These are phyloP conservation scores for Yamagishiella unicocca DNA, from an alignment of 139 green algal species.

Conservation along the genomic window DNA sequence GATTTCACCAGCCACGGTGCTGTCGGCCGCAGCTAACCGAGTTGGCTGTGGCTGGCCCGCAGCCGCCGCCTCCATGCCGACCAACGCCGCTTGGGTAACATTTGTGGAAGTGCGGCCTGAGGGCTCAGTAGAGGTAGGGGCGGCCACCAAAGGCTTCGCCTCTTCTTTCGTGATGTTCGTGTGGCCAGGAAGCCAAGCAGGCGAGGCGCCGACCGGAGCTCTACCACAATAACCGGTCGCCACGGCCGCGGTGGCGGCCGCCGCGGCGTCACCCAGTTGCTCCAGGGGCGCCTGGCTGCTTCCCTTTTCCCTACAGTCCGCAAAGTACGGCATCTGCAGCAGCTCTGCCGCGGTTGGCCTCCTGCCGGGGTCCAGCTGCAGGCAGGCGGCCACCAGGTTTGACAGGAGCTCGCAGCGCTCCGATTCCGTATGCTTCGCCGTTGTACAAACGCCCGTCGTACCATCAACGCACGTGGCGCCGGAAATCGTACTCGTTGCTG, in stretches of 20 bases:
- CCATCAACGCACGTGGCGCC: not conserved
- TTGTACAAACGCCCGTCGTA: not conserved
- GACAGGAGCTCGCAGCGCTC: not conserved
- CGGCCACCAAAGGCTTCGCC: too few relatives aligned
- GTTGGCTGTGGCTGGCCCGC: too few relatives aligned
- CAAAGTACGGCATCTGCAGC: constrained; percentile 40
- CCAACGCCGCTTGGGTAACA: too few relatives aligned
- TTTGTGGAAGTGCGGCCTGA: too few relatives aligned
- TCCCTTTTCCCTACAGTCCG: not conserved
- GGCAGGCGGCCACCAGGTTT: constrained; percentile 7
- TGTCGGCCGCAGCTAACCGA: too few relatives aligned
- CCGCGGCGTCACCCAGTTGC: not conserved
- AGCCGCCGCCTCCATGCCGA: too few relatives aligned
- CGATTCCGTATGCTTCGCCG: not conserved
- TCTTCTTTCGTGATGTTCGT: too few relatives aligned
- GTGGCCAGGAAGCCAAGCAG: too few relatives aligned
- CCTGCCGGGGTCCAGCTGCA: not conserved
- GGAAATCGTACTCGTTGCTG: not conserved
- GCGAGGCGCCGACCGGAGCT: not conserved
- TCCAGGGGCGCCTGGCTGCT: not conserved
- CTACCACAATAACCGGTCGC: not conserved
- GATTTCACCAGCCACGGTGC: too few relatives aligned
- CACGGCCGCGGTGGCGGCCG: not conserved
- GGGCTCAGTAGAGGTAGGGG: too few relatives aligned
- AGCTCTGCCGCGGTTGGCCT: not conserved